These are phyloP conservation scores for Mikania micrantha DNA, from an alignment of 129 eudicot species.

Conservation along the genomic window DNA sequence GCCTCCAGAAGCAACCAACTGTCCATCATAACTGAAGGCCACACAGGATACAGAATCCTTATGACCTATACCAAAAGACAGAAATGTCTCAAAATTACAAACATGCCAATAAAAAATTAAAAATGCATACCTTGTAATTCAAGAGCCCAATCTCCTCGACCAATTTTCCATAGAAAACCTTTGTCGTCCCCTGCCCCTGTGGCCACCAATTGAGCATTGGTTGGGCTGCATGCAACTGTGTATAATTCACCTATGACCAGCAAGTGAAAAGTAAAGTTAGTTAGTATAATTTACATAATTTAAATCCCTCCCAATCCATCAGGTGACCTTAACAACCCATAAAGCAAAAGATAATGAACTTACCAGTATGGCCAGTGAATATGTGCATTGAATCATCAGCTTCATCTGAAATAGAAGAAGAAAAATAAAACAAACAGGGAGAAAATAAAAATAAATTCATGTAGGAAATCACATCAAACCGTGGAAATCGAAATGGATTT, in stretches of 20 bases:
- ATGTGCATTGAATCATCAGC: slow-evolving; percentile 93
- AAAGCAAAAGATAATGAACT: background rate
- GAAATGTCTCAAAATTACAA: background rate
- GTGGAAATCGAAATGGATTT: background rate
- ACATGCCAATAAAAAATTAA: background rate
- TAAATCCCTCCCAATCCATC: background rate
- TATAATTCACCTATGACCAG: slow-evolving; percentile 64
- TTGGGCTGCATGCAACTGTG: slow-evolving; percentile 87
- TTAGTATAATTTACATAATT: background rate
- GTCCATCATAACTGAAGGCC: slow-evolving; percentile 84
- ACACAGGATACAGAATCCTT: slow-evolving; percentile 65
- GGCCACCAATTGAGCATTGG: slow-evolving; percentile 76
- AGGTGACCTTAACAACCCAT: background rate
- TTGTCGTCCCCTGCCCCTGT: slow-evolving; percentile 98
- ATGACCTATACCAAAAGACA: slow-evolving; percentile 54
- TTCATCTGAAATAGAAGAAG: slow-evolving; percentile 43
- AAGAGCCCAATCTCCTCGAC: slow-evolving; percentile 87
- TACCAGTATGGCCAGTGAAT: slow-evolving; percentile 95
- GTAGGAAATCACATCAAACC: background rate
- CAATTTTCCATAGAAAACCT: slow-evolving; percentile 87
- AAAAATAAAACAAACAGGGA: background rate
- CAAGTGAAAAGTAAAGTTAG: background rate
- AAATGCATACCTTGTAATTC: slow-evolving; percentile 63
- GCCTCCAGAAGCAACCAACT: slow-evolving; percentile 84
- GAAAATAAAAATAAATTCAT: background rate